These are phyloP conservation scores for Globomyces sp. DNA, from an alignment of 371 early-diverging fungal genomes.

Conservation along the genomic window DNA sequence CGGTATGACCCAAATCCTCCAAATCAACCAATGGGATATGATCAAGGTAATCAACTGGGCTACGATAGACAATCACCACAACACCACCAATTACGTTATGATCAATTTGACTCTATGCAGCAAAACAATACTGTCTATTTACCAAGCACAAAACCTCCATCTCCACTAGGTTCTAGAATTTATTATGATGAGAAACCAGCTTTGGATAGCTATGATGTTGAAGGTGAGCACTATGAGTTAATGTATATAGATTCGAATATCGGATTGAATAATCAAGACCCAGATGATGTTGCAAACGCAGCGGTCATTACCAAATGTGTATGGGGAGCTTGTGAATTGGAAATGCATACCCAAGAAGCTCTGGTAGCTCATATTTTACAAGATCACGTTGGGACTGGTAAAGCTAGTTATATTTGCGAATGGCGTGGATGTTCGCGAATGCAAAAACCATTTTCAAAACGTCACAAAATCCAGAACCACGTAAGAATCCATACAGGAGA, in stretches of 20 bases:
- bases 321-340: conserved; percentile 9
- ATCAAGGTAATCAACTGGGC: too few relatives aligned
- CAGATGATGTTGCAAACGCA: background rate
- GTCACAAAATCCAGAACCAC: conserved; percentile 90
- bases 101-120: too few relatives aligned
- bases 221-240: background rate
- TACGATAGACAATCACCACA: too few relatives aligned
- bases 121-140: too few relatives aligned
- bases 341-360: conserved; percentile 3
- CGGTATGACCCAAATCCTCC: too few relatives aligned
- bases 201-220: background rate
- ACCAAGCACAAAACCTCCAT: too few relatives aligned
- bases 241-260: background rate
- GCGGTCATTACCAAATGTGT: conserved; percentile 1
- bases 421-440: conserved; percentile 80
- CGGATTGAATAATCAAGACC: background rate
- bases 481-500: conserved; percentile 81
- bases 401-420: conserved; percentile 73
- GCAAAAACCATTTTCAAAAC: conserved; percentile 77
- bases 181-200: background rate
- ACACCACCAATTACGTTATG: too few relatives aligned
- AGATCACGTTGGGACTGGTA: conserved; percentile 32
- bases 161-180: too few relatives aligned
- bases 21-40: too few relatives aligned
- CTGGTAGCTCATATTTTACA: conserved; percentile 9